Base-by-base conservation (phyloP, 257 asterid species). In the Ilex aquifolium region DNA sequence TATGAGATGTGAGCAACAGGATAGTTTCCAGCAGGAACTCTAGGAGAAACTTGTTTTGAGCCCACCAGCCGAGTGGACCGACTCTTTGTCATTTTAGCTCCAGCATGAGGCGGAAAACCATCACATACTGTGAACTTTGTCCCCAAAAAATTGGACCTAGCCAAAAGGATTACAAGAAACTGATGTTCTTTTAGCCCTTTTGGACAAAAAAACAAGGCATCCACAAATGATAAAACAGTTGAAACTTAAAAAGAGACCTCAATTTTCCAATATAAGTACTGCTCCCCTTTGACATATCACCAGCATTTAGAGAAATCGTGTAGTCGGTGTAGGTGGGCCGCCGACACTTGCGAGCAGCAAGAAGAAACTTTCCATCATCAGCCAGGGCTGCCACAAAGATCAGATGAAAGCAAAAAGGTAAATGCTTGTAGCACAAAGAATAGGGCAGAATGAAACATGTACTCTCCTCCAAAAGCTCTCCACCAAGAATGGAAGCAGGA, bases 341-440 rank as follows among this genome's bases (percentile, higher is more conserved):
- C 83, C 95, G 78, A 70, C 67, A 82, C 81, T 82, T 87, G 57
- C 92, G 88, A 60, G 99, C 97, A 72, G 96, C 83, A 40, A 93
- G 95, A 63, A 93, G 90, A 70, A 89, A 83, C 91, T 93, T 93
- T 48, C 99, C 99, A 46, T 89, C 90, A 74, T 84, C 97, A 8
- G 88, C 90, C 69, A 89, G 77, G 0, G 95, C 97, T 93, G 96
- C 74, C 62, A 65, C 53, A 75, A 52, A 63, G 59, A 72, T 64
- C 62, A 73, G 54, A 70, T 36, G 13, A 2, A 65, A 59, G 51
- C n/a, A 76, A 27, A 63, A 31, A 60, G 50, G 31, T 0, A 17
- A 57, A 42, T 56, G 65, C 27, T 31, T 15, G 29, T 30, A 50
- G 8, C 52, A 52, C 58, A 8, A 51, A 58, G 56, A n/a, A 17